Conservation (phyloP, 2,329 filamentous ascomycete species). For the Nemania sp. region DNA sequence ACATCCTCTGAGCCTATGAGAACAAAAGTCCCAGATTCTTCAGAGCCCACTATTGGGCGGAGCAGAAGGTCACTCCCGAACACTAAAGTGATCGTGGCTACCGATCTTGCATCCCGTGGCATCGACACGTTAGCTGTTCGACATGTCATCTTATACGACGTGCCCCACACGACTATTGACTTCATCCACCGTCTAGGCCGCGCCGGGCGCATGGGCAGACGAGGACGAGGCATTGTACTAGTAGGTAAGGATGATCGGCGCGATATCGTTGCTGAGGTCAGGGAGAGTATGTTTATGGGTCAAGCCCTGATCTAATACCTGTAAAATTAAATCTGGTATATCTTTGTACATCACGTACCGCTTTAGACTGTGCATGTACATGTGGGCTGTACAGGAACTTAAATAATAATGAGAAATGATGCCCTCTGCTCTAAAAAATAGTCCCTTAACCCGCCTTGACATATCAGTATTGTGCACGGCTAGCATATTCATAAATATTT, state of each 20-base stretch:
- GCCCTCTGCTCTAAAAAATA: conserved; percentile 5
- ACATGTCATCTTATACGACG: conserved; percentile 94
- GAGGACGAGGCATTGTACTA: conserved; percentile 89
- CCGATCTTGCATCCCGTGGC: conserved; percentile 89
- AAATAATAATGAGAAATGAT: conserved; percentile 15
- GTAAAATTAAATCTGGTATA: conserved; percentile 35
- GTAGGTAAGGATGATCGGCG: conserved; percentile 90
- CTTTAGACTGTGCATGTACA: conserved; percentile 19
- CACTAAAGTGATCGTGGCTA: conserved; percentile 92
- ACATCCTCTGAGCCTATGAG: conserved; percentile 63
- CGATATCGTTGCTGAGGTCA: conserved; percentile 91
- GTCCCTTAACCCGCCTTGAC: not conserved
- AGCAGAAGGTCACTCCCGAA: conserved; percentile 71
- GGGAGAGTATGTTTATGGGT: conserved; percentile 87
- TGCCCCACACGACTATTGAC: conserved; percentile 97
- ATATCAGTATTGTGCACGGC: not conserved
- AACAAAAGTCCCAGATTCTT: conserved; percentile 33
- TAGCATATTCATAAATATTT: not conserved
- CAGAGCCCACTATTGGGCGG: conserved; percentile 45
- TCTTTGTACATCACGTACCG: conserved; percentile 27
- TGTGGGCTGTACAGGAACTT: not conserved
- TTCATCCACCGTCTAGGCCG: conserved; percentile 96
- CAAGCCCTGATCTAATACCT: conserved; percentile 75
- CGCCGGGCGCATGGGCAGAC: conserved; percentile 90
- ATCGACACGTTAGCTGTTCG: conserved; percentile 94